phyloP scores from a whole-genome alignment of 2,329 filamentous ascomycete genomes.

The Calonectria ilicicola region DNA sequence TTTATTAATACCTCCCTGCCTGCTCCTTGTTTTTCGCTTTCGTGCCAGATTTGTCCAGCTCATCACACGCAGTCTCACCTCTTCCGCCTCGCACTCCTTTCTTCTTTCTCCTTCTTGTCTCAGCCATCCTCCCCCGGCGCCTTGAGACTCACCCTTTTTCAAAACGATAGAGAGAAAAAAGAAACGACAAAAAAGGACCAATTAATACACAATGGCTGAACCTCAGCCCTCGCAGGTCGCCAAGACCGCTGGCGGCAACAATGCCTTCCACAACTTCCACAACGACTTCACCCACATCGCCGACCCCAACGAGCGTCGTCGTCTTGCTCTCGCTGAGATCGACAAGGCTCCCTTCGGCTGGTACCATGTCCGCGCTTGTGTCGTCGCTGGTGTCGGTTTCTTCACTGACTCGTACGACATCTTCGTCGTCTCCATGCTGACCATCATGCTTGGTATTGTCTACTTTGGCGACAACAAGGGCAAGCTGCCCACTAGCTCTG shows the following conservation, averaged over 20 bases:
- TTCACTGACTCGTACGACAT: slow-evolving; percentile 90
- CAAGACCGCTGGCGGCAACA: slow-evolving; percentile 74
- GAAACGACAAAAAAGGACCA: not conserved
- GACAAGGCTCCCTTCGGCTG: slow-evolving; percentile 86
- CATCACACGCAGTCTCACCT: not conserved
- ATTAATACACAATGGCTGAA: slow-evolving; percentile 29
- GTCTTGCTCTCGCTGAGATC: slow-evolving; percentile 83
- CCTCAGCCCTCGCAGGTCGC: slow-evolving; percentile 30
- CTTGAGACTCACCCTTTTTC: not conserved
- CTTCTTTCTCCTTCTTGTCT: not conserved
- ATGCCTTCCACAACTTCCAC: slow-evolving; percentile 82
- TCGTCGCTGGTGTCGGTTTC: slow-evolving; percentile 88
- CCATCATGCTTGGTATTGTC: slow-evolving; percentile 82
- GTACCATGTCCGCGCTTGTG: slow-evolving; percentile 83
- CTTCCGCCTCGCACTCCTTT: not conserved
- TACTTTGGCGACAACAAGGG: slow-evolving; percentile 71
- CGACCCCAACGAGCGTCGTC: slow-evolving; percentile 82
- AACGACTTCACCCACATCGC: slow-evolving; percentile 75
- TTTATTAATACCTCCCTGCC: slow-evolving; percentile 13
- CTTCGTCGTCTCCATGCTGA: slow-evolving; percentile 81
- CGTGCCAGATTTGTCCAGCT: slow-evolving; percentile 2
- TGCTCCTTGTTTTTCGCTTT: not conserved
- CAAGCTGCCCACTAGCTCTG: slow-evolving; percentile 73
- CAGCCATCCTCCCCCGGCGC: not conserved
- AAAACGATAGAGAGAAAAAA: not conserved